Conservation (phyloP, 768 basidiomycete genomes). For the Phaeotremella fagi region DNA sequence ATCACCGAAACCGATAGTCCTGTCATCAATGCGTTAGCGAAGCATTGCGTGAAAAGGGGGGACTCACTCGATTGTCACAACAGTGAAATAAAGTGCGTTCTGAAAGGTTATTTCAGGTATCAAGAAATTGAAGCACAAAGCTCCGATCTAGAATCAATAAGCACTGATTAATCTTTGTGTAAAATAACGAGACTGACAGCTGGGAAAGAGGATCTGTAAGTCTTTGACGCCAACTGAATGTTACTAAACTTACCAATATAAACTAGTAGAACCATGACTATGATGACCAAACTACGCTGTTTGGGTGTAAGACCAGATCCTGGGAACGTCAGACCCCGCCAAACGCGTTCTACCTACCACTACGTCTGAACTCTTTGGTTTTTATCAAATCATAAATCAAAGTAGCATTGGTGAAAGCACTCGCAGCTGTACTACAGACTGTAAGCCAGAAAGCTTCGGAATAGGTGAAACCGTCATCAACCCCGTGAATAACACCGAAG, state of each 20-base stretch:
- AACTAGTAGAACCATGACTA: conserved; percentile 66
- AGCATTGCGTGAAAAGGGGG: not conserved
- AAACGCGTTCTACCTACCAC: too few relatives aligned
- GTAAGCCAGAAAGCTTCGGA: conserved; percentile 62
- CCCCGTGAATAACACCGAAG: conserved; percentile 62
- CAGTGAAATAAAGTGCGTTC: conserved; percentile 62
- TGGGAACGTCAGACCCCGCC: too few relatives aligned
- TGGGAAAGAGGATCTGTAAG: not conserved
- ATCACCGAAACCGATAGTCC: conserved; percentile 63
- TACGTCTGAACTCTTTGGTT: conserved; percentile 61
- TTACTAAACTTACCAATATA: conserved; percentile 56
- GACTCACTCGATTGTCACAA: conserved; percentile 11
- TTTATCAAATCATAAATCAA: conserved; percentile 60
- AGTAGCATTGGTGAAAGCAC: conserved; percentile 63
- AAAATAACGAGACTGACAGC: not conserved
- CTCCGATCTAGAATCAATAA: conserved; percentile 53
- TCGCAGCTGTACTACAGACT: conserved; percentile 66
- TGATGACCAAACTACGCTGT: conserved; percentile 70
- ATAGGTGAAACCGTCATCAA: conserved; percentile 65
- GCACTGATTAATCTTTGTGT: not conserved
- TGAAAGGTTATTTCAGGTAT: conserved; percentile 58
- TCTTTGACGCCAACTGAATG: too few relatives aligned
- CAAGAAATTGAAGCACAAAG: conserved; percentile 57
- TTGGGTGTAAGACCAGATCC: conserved; percentile 64
- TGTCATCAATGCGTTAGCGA: conserved; percentile 48